Percentiles rank a stretch among this genome's conserved stretches.
Evolutionary conservation across 805 yeast genomes (phyloP).

Genomic region (Myxozyma neotropica): DNA sequence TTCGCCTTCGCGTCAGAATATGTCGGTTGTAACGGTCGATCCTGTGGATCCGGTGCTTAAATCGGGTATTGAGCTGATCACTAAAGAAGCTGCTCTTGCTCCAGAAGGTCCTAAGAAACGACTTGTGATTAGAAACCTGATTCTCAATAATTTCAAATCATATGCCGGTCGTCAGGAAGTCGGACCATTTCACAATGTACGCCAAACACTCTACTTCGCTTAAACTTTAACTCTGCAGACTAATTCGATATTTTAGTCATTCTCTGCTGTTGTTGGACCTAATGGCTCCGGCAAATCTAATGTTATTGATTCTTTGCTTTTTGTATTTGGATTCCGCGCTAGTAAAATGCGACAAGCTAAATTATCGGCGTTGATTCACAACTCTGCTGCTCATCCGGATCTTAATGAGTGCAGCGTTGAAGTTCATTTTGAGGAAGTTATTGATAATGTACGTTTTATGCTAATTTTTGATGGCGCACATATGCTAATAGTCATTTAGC

Average conservation of each 20-base stretch:
- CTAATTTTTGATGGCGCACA: constrained; percentile 34
- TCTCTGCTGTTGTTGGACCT: constrained; percentile 97
- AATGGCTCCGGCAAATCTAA: constrained; percentile 98
- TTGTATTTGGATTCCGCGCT: constrained; percentile 97
- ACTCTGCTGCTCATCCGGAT: constrained; percentile 71
- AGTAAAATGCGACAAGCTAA: constrained; percentile 95
- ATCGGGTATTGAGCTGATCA: neutral
- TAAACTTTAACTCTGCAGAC: neutral
- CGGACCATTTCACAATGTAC: constrained; percentile 79
- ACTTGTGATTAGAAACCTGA: constrained; percentile 72
- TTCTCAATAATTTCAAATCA: constrained; percentile 85
- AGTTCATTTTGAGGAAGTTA: constrained; percentile 77
- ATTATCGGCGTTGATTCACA: constrained; percentile 88
- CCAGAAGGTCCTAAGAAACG: constrained; percentile 44
- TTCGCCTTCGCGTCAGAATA: constrained; percentile 5
- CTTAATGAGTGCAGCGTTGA: constrained; percentile 84
- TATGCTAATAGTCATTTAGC: constrained; percentile 34
- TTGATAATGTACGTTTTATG: constrained; percentile 49
- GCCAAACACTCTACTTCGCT: too few relatives aligned
- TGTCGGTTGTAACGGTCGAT: constrained; percentile 1
- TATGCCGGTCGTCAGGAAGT: constrained; percentile 91
- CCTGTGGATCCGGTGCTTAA: neutral
- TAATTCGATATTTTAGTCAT: constrained; percentile 54
- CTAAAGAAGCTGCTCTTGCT: neutral
- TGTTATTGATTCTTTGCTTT: constrained; percentile 92